Percentiles rank a stretch among this genome's conserved stretches.
These are phyloP conservation scores for Alternaria longipes DNA, from an alignment of 2,329 filamentous ascomycete species.

Conservation along the genomic window DNA sequence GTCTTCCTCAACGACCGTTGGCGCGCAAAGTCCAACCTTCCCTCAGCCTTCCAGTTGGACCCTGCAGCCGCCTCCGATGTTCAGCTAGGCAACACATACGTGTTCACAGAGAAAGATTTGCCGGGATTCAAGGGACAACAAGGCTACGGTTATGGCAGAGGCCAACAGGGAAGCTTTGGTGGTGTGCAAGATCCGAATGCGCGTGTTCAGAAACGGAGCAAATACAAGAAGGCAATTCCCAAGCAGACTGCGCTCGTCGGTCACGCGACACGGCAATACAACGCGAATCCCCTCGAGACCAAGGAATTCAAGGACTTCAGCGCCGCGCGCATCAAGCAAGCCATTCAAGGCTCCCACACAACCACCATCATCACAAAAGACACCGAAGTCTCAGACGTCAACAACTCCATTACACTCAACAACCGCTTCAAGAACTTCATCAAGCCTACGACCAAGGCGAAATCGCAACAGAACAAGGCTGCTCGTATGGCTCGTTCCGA, in stretches of 20 bases:
- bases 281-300: constrained; percentile 58
- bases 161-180: constrained; percentile 31
- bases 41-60: constrained; percentile 86
- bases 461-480: constrained; percentile 71
- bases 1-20: constrained; percentile 72
- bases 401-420: constrained; percentile 38
- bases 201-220: constrained; percentile 46
- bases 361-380: constrained; percentile 43
- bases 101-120: constrained; percentile 94
- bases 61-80: constrained; percentile 61
- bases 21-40: constrained; percentile 75
- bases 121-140: constrained; percentile 69
- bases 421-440: constrained; percentile 48
- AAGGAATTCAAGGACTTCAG: constrained; percentile 55
- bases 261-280: constrained; percentile 67
- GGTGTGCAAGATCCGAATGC: constrained; percentile 44
- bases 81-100: constrained; percentile 82
- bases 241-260: constrained; percentile 65
- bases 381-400: constrained; percentile 36
- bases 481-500: constrained; percentile 90
- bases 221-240: constrained; percentile 49
- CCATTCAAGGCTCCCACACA: constrained; percentile 52
- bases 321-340: constrained; percentile 54
- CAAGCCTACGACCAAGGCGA: constrained; percentile 30
- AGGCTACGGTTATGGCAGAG: constrained; percentile 33